Base-by-base conservation (phyloP, 2,329 filamentous ascomycete genomes). In the Pseudogymnoascus sp. region DNA sequence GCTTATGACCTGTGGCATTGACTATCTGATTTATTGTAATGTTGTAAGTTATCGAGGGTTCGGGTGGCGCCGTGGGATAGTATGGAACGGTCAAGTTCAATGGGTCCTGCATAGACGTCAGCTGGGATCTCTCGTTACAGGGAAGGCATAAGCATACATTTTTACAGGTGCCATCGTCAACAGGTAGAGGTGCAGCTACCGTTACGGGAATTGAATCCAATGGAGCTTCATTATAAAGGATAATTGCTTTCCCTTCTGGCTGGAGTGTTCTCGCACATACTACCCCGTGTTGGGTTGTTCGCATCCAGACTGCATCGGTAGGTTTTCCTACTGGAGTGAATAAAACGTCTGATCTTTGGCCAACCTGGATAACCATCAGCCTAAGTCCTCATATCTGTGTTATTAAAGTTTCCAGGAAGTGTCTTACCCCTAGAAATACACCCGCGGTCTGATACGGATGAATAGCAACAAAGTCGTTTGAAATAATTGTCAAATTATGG, bases 391-490 rank as follows among this genome's bases (percentile, higher is more conserved):
- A 34, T 34, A 37, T 23, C 12, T 35, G 15, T 12, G 15, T 2
- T 48, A 26, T 26, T 48, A 7, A 7, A 48, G 7, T 26, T 18
- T 28, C 23, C 23, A 4, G n/a, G 7, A 52, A 52, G 1, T 2
- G 9, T 30, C 45, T 52, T 15, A 52, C 45, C n/a, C 23, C 45
- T 12, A 52, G 19, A 52, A 10, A 12, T 30, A 52, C 45, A 18
- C 5, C 30, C 15, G 84, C 2, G 73, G 62, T 12, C 71, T 67
- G 55, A 70, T 71, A 3, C 72, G 74, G 67, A 84, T 75, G 23
- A 79, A 86, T 75, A 2, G 82, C 80, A 0, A 85, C 80, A 12
- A 76, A 70, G 48, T 86, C 77, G 67, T 89, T 89, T 71, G 86
- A 85, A 58, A 90, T 76, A 5, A 80, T 81, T 0, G 85, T 86